phyloP scores from a whole-genome alignment of 345 rosid species.

The Turnera subulata region DNA sequence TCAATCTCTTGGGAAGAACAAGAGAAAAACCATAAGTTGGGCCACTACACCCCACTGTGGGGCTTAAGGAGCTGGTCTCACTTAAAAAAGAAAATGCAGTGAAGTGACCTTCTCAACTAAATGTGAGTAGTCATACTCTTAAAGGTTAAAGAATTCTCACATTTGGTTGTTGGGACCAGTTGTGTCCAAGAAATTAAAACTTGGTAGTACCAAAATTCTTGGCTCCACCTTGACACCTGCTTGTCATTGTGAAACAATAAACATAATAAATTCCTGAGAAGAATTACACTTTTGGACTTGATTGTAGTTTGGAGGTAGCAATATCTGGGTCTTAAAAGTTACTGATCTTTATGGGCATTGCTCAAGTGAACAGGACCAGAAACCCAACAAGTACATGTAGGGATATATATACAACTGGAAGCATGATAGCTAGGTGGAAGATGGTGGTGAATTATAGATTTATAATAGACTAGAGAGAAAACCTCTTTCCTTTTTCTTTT shows the following conservation, averaged over 20 bases:
- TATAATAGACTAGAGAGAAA: no score
- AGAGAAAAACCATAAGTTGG: conserved; percentile 17
- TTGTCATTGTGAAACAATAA: no score
- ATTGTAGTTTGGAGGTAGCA: no score
- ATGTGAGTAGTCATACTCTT: conserved; percentile 23
- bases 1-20: conserved; percentile 3
- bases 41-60: conserved; percentile 29
- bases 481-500: no score
- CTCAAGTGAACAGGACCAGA: background rate
- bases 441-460: no score
- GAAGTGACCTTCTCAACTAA: conserved; percentile 33
- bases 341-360: no score
- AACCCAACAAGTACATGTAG: background rate
- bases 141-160: conserved; percentile 19
- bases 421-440: background rate
- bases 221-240: conserved; percentile 11
- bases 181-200: conserved; percentile 22
- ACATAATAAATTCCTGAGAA: no score
- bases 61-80: conserved; percentile 26
- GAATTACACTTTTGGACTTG: no score
- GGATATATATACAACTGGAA: background rate
- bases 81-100: conserved; percentile 22
- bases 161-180: conserved; percentile 28
- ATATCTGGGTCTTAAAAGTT: no score
- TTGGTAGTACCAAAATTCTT: conserved; percentile 18